Percentiles rank a stretch among this genome's conserved stretches.
phyloP scores from a whole-genome alignment of 768 basidiomycete species.

The Amanita subjunquillea region DNA sequence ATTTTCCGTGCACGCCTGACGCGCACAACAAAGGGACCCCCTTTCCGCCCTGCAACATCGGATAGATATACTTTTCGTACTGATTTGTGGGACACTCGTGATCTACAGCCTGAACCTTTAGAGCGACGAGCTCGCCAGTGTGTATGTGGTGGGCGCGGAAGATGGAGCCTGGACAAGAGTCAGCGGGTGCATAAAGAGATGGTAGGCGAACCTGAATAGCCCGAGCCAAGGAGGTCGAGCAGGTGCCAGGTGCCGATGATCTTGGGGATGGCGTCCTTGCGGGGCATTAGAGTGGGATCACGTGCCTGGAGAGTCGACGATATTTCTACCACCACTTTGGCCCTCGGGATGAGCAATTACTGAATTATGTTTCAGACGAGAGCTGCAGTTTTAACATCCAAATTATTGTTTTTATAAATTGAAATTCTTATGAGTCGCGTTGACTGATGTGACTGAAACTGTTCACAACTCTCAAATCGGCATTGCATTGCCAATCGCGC shows the following conservation, averaged over 20 bases:
- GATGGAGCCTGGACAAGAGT: conserved; percentile 45
- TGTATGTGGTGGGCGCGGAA: conserved; percentile 51
- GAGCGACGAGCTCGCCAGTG: conserved; percentile 50
- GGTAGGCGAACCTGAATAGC: conserved; percentile 53
- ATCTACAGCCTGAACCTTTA: conserved; percentile 62
- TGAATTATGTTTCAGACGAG: no score
- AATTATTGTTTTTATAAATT: no score
- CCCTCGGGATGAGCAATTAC: no score
- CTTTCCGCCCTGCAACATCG: conserved; percentile 55
- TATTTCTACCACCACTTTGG: no score
- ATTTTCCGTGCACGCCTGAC: conserved; percentile 42
- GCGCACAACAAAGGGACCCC: conserved; percentile 72
- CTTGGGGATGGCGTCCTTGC: conserved; percentile 17
- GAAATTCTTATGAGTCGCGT: no score
- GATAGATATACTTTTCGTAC: conserved; percentile 63
- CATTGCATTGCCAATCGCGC: no score
- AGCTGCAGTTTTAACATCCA: no score
- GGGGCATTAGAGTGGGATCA: neutral
- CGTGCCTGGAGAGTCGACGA: neutral
- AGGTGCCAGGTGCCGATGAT: conserved; percentile 56
- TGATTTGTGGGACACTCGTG: conserved; percentile 71
- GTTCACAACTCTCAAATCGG: no score
- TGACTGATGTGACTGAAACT: no score
- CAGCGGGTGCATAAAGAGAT: neutral
- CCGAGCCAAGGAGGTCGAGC: conserved; percentile 51